A percentile compares a stretch with the other conserved stretches of the same genome.
These are phyloP conservation scores for Yamadazyma triangularis DNA, from an alignment of 1,139 yeast genomes.

Conservation along the genomic window DNA sequence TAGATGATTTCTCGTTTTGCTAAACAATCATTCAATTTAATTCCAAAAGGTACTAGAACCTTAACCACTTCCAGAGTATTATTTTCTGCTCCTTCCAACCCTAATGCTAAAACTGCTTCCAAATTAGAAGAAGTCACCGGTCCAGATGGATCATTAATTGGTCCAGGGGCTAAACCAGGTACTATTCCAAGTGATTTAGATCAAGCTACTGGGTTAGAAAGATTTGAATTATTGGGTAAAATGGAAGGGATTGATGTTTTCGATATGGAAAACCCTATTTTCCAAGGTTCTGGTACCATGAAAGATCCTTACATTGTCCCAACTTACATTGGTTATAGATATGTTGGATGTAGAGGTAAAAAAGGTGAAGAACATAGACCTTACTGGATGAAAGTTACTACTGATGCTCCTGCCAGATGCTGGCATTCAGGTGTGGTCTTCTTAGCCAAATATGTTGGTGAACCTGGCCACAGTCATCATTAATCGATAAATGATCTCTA, in stretches of 20 bases:
- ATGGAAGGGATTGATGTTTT: slow-evolving; percentile 94
- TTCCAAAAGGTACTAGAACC: slow-evolving; percentile 8
- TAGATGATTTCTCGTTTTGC: slow-evolving; percentile 14
- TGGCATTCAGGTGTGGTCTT: slow-evolving; percentile 99
- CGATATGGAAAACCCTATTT: slow-evolving; percentile 84
- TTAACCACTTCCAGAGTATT: slow-evolving; percentile 8
- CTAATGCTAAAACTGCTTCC: slow-evolving; percentile 55
- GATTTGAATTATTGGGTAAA: slow-evolving; percentile 92
- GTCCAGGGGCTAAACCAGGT: slow-evolving; percentile 83
- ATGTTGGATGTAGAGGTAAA: slow-evolving; percentile 96
- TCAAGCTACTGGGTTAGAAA: slow-evolving; percentile 97
- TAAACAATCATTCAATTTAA: slow-evolving; percentile 7
- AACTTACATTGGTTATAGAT: slow-evolving; percentile 89
- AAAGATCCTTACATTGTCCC: slow-evolving; percentile 84
- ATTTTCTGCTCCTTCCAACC: slow-evolving; percentile 23
- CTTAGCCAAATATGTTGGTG: slow-evolving; percentile 86
- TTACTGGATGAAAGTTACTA: slow-evolving; percentile 92
- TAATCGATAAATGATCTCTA: slow-evolving; percentile 8
- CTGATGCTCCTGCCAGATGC: slow-evolving; percentile 85
- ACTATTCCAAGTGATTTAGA: slow-evolving; percentile 89
- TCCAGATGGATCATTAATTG: slow-evolving; percentile 69
- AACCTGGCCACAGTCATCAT: slow-evolving; percentile 60
- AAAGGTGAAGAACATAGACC: slow-evolving; percentile 85
- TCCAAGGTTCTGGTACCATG: slow-evolving; percentile 87
- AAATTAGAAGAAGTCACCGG: slow-evolving; percentile 76